phyloP scores from a whole-genome alignment of 1,284 basidiomycete genomes.

The Paramarasmius palmivorus region DNA sequence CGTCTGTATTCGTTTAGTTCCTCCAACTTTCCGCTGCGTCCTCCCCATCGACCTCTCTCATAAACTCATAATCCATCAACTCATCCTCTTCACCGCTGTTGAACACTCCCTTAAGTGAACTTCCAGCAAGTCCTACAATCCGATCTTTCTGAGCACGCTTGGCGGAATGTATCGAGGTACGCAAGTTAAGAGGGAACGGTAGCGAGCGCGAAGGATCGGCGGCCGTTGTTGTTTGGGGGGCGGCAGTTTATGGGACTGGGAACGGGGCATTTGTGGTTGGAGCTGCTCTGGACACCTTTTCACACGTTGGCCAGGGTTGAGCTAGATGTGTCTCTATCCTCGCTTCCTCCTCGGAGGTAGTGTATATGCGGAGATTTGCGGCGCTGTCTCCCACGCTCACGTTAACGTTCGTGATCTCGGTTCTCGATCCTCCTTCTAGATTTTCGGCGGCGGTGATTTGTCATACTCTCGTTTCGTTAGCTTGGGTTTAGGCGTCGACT shows the following conservation, averaged over 20 bases:
- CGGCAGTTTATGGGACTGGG: background rate
- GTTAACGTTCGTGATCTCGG: no score
- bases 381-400: slow-evolving; percentile 28
- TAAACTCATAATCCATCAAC: slow-evolving; percentile 52
- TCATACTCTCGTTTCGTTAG: slow-evolving; percentile 7
- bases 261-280: no score
- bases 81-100: slow-evolving; percentile 51
- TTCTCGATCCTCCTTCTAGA: slow-evolving; percentile 24
- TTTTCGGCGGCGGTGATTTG: slow-evolving; percentile 24
- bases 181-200: slow-evolving; percentile 48
- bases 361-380: slow-evolving; percentile 55
- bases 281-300: no score
- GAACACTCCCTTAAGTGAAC: slow-evolving; percentile 35
- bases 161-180: slow-evolving; percentile 48
- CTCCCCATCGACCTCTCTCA: slow-evolving; percentile 43
- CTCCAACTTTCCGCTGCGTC: slow-evolving; percentile 40
- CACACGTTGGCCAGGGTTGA: slow-evolving; percentile 16
- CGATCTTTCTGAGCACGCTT: slow-evolving; percentile 49
- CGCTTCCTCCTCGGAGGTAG: slow-evolving; percentile 62
- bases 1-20: slow-evolving; percentile 49
- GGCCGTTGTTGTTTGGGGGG: slow-evolving; percentile 17
- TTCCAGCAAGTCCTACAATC: slow-evolving; percentile 42
- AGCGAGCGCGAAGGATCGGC: slow-evolving; percentile 50
- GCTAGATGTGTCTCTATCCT: slow-evolving; percentile 15
- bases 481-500: slow-evolving; percentile 20